Base-by-base conservation (phyloP, 352 stramenopile species). In the Pythium insidiosum region DNA sequence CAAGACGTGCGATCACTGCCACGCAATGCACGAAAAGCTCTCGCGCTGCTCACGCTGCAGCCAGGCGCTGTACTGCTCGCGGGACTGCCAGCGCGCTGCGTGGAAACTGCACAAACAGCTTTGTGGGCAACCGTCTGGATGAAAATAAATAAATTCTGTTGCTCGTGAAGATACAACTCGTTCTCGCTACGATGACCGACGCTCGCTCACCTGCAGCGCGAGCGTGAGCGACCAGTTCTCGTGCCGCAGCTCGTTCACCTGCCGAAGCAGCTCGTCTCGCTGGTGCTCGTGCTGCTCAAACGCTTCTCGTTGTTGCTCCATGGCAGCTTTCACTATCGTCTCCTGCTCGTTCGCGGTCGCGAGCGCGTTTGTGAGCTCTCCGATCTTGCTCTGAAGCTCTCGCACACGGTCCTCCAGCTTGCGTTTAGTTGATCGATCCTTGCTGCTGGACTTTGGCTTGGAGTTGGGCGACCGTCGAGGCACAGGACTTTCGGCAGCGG, bases 41-140 rank as follows among this genome's bases (percentile, higher is more conserved):
- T 58, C 68, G 24, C 57, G 57, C 19, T 93, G 80, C 52, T 61
- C 77, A 18, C 74, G 70, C 19, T 93, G 80, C 47, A 56, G 64
- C 1, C 66, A 82, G 18, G 75, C 68, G 15, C 67, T 71, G 36
- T 93, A 93, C 50, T 93, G 80, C 58, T 93, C 80, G 4, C 67
- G 76, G n/a, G 72, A 78, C 7, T 93, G 80, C 52, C 80, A 93
- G 51, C 84, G 83, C 50, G 53, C 50, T 0, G 80, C 73, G 4
- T 93, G 80, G 80, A 83, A 68, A 50, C 40, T 88, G 12, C 80
- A 90, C 53, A 93, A 93, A 52, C 73, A 55, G 23, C 36, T 88
- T 19, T 93, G 77, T 37, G 66, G n/a, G 63, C 19, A 84, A 84
- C 48, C 63, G 65, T 0, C 39, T 47, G 6, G 70, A 78, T 29